These are phyloP conservation scores for Globisporangium spiculum DNA, from an alignment of 352 stramenopile species.

Conservation along the genomic window DNA sequence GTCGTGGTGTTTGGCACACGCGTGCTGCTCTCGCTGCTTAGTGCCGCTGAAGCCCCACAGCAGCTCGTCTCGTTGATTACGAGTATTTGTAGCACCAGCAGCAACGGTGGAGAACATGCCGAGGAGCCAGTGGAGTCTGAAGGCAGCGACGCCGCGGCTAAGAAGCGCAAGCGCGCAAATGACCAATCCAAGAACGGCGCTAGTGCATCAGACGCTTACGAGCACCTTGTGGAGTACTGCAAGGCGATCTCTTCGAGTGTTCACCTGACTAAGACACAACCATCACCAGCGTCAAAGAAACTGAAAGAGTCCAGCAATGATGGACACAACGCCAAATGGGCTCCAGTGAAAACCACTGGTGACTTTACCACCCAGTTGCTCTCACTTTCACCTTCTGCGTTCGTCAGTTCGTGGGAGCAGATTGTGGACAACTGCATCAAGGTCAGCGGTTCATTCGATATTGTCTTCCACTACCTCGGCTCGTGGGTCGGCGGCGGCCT, in stretches of 20 bases:
- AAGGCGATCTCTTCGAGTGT: background rate
- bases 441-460: constrained; percentile 28
- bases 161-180: constrained; percentile 20
- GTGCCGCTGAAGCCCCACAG: constrained; percentile 27
- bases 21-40: constrained; percentile 39
- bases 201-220: constrained; percentile 28
- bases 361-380: constrained; percentile 22
- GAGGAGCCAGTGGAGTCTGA: background rate
- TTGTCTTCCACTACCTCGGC: constrained; percentile 53
- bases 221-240: constrained; percentile 36
- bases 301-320: constrained; percentile 2
- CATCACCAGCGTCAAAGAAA: constrained; percentile 8
- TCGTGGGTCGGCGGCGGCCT: constrained; percentile 42
- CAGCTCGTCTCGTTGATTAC: constrained; percentile 43
- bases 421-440: constrained; percentile 35
- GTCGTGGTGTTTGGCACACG: constrained; percentile 40
- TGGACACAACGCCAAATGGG: constrained; percentile 10
- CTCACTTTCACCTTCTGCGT: constrained; percentile 21
- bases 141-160: constrained; percentile 1
- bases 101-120: background rate
- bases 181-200: background rate
- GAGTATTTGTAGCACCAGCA: constrained; percentile 8
- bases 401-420: constrained; percentile 31
- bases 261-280: background rate
- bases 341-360: background rate